Percentiles rank a stretch among this genome's conserved stretches.
Evolutionary conservation across 306 rosid genomes (phyloP).

Genomic region (Cucumis hystrix): DNA sequence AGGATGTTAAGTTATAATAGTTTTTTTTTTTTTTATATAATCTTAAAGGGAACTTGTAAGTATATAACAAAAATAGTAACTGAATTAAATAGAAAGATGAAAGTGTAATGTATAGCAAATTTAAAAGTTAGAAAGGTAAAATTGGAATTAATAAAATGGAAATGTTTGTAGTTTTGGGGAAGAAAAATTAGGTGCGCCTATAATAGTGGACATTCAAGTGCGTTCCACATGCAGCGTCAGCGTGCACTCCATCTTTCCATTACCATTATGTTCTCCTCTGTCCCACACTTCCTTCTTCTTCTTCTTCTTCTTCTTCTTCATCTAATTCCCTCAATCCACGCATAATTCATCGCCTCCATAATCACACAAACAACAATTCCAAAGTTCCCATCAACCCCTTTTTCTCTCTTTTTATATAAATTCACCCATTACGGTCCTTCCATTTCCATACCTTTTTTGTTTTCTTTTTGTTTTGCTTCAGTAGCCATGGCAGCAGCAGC

Average conservation of each 20-base stretch:
- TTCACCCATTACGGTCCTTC: not conserved
- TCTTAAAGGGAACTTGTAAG: too few species aligned
- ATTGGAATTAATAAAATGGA: too few species aligned
- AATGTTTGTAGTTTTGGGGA: not conserved
- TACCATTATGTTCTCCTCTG: constrained; percentile 13
- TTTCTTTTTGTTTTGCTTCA: not conserved
- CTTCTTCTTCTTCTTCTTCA: not conserved
- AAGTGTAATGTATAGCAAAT: too few species aligned
- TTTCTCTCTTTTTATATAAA: constrained; percentile 18
- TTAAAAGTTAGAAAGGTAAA: too few species aligned
- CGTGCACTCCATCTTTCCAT: constrained; percentile 10
- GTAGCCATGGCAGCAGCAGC: not conserved
- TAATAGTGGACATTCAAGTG: constrained; percentile 17
- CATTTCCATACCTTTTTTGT: not conserved
- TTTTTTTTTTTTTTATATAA: too few species aligned
- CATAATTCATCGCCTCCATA: constrained; percentile 24
- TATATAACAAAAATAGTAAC: too few species aligned
- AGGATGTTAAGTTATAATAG: too few species aligned
- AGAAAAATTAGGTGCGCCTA: not conserved
- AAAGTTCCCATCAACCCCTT: not conserved
- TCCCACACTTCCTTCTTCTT: constrained; percentile 25
- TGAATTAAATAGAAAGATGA: too few species aligned
- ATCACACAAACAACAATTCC: not conserved
- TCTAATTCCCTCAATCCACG: constrained; percentile 49
- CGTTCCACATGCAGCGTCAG: constrained; percentile 47